Evolutionary conservation across 73 alveolate genomes (phyloP), one percentile per base, ranked within the genome.

Genomic region (Symbiodinium natans): DNA sequence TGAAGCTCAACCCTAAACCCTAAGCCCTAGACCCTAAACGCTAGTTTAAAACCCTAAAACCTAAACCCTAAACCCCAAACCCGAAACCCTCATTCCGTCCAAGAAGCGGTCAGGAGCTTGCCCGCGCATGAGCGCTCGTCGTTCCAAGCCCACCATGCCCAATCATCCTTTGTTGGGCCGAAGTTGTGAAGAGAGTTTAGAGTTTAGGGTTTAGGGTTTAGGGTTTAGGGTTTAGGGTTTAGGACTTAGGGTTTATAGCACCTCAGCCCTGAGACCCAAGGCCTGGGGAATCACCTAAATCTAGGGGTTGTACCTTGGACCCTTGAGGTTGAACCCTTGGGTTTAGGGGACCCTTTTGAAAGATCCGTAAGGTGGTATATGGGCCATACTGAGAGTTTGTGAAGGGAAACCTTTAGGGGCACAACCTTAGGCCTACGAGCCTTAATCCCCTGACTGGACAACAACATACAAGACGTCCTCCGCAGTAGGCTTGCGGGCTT

Each of bases 61-160:
- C 46, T 29, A 11, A 19, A 4, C 27, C 84, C 42, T n/a, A 27
- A 11, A 0, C 84, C 27, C 29, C 25, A 34, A 8, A 2, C 42
- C 41, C 42, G 25, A 2, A 29, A 4, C 42, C 46, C 46, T 4
- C 1, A n/a, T 75, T 0, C 29, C 85, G 29, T 25, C 85, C 46
- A n/a, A 10, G 85, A 3, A 5, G 71, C 95, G 36, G 95, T 88
- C 38, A 88, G 95, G 71, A 88, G 43, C 74, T 88, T 88, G 33
- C 95, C 95, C 7, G 95, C 95, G 21, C 56, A 40, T 25, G 95
- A 88, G 54, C 75, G 86, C 75, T 88, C 95, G 17, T 88, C 43
- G 27, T 88, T 88, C 86, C 86, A 88, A 42, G 95, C 95, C 95
- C 95, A 88, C 95, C 95, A 88, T 6, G 95, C 85, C 95, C 95